Base-by-base conservation (phyloP, 345 rosid species). In the Melaleuca alternifolia region DNA sequence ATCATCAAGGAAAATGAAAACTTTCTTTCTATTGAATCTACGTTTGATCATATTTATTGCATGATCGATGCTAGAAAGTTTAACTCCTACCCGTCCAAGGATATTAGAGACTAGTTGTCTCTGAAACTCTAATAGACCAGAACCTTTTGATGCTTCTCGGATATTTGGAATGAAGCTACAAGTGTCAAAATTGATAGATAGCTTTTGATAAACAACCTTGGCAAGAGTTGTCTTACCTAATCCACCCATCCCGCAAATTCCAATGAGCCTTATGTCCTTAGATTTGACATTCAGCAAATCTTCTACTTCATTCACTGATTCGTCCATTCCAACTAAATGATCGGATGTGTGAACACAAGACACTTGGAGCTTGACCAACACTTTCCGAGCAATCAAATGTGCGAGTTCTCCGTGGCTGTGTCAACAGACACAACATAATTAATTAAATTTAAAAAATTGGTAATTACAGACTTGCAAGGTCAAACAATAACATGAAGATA, bases 171-270 rank as follows among this genome's bases (percentile, higher is more conserved):
- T 26, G 18, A 18, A 84, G 86, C 54, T 84, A 15, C 50, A 0
- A 59, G 7, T 15, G 13, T 51, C 24, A 84, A 56, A 84, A 59
- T 9, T 6, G 9, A 10, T 14, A 9, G 16, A 50, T 15, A 57
- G 50, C 46, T 57, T 62, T 7, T 84, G 6, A 52, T 33, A 84
- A 28, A 57, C 6, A 10, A 84, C 16, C 53, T 84, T 84, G 0
- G 54, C 86, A 37, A 84, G 53, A 46, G 86, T 84, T 6, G 86
- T 84, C 86, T 84, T 84, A 13, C 86, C 86, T 30, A 84, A n/a
- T 2, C 86, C 86, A 41, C 86, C 50, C 11, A 84, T 84, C 0
- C 85, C 85, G 15, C 54, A 54, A 3, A 84, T 84, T 41, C 85
- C 85, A 18, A 84, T 6, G 1, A 41, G 48, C 10, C 44, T 41